phyloP scores from a whole-genome alignment of 2,329 filamentous ascomycete species.

The Diplodia intermedia region DNA sequence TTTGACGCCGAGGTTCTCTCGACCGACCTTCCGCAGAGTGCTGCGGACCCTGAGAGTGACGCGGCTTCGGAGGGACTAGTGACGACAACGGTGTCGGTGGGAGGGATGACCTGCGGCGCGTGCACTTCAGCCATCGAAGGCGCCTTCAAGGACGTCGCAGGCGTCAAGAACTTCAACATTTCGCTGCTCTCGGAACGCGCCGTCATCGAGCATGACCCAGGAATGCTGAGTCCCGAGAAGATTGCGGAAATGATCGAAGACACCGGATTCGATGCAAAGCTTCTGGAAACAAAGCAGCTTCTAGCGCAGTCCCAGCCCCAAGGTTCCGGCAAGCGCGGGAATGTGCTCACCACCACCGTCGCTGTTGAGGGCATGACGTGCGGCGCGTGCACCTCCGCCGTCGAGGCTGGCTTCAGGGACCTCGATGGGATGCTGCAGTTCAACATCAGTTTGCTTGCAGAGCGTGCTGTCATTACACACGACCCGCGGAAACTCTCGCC shows the following conservation, averaged over 20 bases:
- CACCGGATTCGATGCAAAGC: slow-evolving; percentile 79
- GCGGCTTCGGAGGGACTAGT: slow-evolving; percentile 41
- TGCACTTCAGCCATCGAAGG: slow-evolving; percentile 86
- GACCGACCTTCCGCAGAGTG: slow-evolving; percentile 71
- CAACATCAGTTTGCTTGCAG: slow-evolving; percentile 92
- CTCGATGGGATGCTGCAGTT: slow-evolving; percentile 83
- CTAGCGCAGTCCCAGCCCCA: slow-evolving; percentile 42
- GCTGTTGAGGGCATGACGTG: slow-evolving; percentile 97
- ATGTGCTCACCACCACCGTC: slow-evolving; percentile 75
- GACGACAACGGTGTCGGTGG: slow-evolving; percentile 78
- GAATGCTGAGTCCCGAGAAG: slow-evolving; percentile 58
- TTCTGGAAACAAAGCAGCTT: slow-evolving; percentile 71
- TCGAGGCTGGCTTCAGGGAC: slow-evolving; percentile 80
- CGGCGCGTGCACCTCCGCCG: slow-evolving; percentile 90
- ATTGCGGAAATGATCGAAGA: slow-evolving; percentile 67
- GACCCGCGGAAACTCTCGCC: slow-evolving; percentile 73
- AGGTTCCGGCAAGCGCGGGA: slow-evolving; percentile 53
- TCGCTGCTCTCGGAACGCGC: slow-evolving; percentile 84
- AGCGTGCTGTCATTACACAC: slow-evolving; percentile 87
- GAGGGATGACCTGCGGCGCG: slow-evolving; percentile 91
- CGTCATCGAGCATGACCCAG: slow-evolving; percentile 80
- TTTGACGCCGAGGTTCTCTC: slow-evolving; percentile 92
- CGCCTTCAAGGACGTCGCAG: slow-evolving; percentile 76
- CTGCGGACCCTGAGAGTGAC: slow-evolving; percentile 47
- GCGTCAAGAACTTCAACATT: slow-evolving; percentile 78